Base-by-base conservation (phyloP, 2,329 filamentous ascomycete genomes). In the Penicillium sp. region DNA sequence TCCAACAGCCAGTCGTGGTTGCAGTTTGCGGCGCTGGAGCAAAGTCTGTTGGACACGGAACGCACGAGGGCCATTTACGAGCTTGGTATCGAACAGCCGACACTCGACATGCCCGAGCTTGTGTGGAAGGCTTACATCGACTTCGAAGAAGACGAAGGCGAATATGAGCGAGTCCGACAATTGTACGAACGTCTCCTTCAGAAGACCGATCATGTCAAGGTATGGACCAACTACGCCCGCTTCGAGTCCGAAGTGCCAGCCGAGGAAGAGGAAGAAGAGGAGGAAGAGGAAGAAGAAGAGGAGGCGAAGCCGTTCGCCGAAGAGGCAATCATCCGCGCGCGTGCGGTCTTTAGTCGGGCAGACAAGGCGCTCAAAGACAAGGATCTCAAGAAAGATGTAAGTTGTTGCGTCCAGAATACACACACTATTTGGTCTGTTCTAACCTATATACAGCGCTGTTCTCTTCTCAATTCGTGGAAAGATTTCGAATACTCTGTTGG, bases 81-180 rank as follows among this genome's bases (percentile, higher is more conserved):
- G 75, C 81, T 97, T 29, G 93, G 90, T 3, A 88, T 97, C 58
- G 81, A 84, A 47, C 92, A 97, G 73, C 82, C 87, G 1, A 83
- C 86, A 32, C 81, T 99, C 14, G 94, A 99, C 73, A 99, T 99
- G 94, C 94, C 94, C 0, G 94, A 99, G 77, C 81, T 97, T 50
- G 81, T 97, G 2, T 99, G 94, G 94, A 97, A 97, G 77, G 87
- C 92, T 1, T 99, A 96, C 74, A 97, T 99, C 66, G 94, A 99
- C 74, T 97, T 97, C 69, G 94, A 99, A 76, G 93, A 97, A 71
- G 91, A 96, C 67, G 91, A 96, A 74, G 90, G 87, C 68, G 91
- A 97, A 74, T 97, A 93, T 74, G 90, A 92, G 51, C 82, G 87
- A 47, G 91, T 92, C 5, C 83, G 94, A 47, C 78, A 79, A 4